Percentiles rank a stretch among this genome's conserved stretches.
These are phyloP conservation scores for Mycena alexandri DNA, from an alignment of 768 basidiomycete genomes.

Conservation along the genomic window DNA sequence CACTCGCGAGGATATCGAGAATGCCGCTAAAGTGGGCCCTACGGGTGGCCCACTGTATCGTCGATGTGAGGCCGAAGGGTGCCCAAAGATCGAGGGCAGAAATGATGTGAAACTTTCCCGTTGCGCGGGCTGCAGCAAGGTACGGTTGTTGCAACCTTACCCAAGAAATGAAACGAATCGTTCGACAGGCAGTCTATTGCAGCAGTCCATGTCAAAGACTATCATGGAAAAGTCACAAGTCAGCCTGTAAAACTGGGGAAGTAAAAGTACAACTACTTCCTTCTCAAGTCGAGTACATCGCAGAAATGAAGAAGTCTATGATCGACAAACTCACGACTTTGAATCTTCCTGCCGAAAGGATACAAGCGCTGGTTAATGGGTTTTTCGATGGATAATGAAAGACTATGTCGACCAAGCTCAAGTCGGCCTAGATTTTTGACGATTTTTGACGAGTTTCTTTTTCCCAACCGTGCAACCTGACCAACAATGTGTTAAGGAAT, in stretches of 20 bases:
- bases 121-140: slow-evolving; percentile 7
- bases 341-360: too few relatives aligned
- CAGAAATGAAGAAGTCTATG: neutral
- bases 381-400: too few relatives aligned
- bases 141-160: neutral
- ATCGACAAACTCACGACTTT: too few relatives aligned
- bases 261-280: neutral
- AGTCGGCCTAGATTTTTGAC: too few relatives aligned
- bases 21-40: slow-evolving; percentile 9
- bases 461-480: too few relatives aligned
- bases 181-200: slow-evolving; percentile 6
- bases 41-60: slow-evolving; percentile 15
- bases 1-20: slow-evolving; percentile 1
- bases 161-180: neutral
- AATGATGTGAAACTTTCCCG: slow-evolving; percentile 3
- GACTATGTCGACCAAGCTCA: too few relatives aligned
- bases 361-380: too few relatives aligned
- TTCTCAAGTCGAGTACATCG: neutral
- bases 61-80: slow-evolving; percentile 10
- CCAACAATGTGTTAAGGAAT: too few relatives aligned
- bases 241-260: neutral
- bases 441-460: too few relatives aligned
- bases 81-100: slow-evolving; percentile 4
- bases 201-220: slow-evolving; percentile 3
- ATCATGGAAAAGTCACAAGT: neutral